Evolutionary conservation across 2,329 filamentous ascomycete genomes (phyloP), one percentile per base, ranked within the genome.

Genomic region (Elsinoe fawcettii): DNA sequence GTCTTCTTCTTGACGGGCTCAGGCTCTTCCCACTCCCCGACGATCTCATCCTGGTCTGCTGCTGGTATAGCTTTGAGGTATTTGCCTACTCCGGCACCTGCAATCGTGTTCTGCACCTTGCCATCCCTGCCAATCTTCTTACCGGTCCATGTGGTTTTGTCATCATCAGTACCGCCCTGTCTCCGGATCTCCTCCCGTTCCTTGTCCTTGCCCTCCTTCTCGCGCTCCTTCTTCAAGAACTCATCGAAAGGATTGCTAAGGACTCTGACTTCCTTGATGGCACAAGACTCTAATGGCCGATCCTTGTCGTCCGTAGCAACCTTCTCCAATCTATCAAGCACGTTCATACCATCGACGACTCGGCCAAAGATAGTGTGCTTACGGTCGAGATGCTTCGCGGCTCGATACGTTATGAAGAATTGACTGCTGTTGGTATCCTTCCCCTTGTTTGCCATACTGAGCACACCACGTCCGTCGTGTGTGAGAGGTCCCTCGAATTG

Each of bases 361-460:
- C 84, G 83, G 1, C 86, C 93, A 66, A 99, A 99, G 39, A 99
- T 88, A n/a, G 93, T 97, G 72, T 99, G 93, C 68, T 99, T 99
- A 59, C 86, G 81, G 71, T 99, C 90, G 0, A 99, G 80, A 73
- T 99, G 93, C 61, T 87, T 85, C 0, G 86, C 83, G 1, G 87
- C 78, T 53, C 89, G 85, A 71, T 99, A 99, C 0, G 87, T 88
- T 67, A 99, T 87, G 77, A 97, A 99, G 71, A 86, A 99, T 71
- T 99, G 93, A 64, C 84, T 89, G 7, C 88, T 93, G 73, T 99
- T 99, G 20, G 92, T 97, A 68, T 96, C 92, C 68, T 96, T 96
- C 59, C 93, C 93, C 70, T 99, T 99, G 73, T 99, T 99, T 39
- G 93, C 93, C 93, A 99, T 99, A 63, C 86, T 90, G 23, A 95